Conservation (phyloP, 1,284 basidiomycete genomes). For the Tilletiopsis washingtonensis region DNA sequence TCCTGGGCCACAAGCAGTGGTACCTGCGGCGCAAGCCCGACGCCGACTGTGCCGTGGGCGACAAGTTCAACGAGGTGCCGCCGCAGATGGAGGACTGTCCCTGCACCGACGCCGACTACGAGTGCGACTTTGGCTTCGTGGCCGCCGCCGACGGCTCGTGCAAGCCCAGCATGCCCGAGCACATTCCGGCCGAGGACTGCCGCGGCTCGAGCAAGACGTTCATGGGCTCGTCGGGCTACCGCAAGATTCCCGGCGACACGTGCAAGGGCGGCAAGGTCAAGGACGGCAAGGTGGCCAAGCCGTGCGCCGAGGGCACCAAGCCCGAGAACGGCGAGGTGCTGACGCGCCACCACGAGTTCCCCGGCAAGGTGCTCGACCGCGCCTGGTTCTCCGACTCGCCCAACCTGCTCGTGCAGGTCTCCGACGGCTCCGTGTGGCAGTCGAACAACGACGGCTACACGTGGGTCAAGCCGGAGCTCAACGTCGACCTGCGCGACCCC, state of each 20-base stretch:
- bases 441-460: conserved; percentile 88
- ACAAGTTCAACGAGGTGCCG: conserved; percentile 56
- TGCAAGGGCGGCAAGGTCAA: conserved; percentile 61
- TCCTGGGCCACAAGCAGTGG: conserved; percentile 98
- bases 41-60: conserved; percentile 81
- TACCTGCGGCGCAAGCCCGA: conserved; percentile 76
- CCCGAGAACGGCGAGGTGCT: conserved; percentile 48
- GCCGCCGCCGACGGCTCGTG: conserved; percentile 63
- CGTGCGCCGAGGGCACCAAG: conserved; percentile 55
- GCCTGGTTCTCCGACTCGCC: conserved; percentile 64
- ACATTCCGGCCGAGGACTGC: conserved; percentile 72
- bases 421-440: conserved; percentile 76
- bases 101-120: conserved; percentile 81
- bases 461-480: conserved; percentile 59
- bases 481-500: conserved; percentile 48
- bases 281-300: conserved; percentile 64
- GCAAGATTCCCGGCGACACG: conserved; percentile 85
- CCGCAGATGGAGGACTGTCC: conserved; percentile 70
- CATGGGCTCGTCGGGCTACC: conserved; percentile 80
- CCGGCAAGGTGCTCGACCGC: conserved; percentile 63
- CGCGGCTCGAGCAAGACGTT: conserved; percentile 58
- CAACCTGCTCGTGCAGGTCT: conserved; percentile 75
- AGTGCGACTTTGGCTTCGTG: conserved; percentile 87
- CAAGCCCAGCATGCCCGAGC: conserved; percentile 72
- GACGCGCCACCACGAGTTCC: conserved; percentile 59